phyloP scores from a whole-genome alignment of 768 basidiomycete genomes.

The Phanerochaete carnosa region DNA sequence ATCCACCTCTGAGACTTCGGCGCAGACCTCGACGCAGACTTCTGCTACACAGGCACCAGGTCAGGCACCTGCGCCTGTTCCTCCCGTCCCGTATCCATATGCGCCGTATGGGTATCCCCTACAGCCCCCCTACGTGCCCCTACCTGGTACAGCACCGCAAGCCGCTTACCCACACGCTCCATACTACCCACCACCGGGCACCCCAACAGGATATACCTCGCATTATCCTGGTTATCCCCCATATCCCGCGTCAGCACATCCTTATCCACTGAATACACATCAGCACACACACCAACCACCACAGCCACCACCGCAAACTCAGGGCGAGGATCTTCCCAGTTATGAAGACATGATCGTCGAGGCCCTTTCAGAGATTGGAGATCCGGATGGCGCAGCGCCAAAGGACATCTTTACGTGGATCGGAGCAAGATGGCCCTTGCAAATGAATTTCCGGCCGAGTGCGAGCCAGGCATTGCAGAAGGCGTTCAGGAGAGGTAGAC shows the following conservation, averaged over 20 bases:
- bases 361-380: constrained; percentile 61
- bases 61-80: background rate
- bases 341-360: constrained; percentile 93
- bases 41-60: background rate
- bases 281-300: constrained; percentile 27
- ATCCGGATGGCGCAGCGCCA: constrained; percentile 78
- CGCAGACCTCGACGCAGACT: constrained; percentile 8
- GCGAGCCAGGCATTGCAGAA: constrained; percentile 89
- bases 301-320: constrained; percentile 22
- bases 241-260: constrained; percentile 25
- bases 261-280: constrained; percentile 24
- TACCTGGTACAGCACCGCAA: constrained; percentile 25
- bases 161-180: constrained; percentile 64
- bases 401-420: constrained; percentile 84
- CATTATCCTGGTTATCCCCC: constrained; percentile 31
- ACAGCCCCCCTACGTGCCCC: constrained; percentile 11
- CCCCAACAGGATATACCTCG: constrained; percentile 29
- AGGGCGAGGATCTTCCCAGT: constrained; percentile 64
- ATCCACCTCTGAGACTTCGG: constrained; percentile 6
- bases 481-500: constrained; percentile 75
- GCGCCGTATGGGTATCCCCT: constrained; percentile 51
- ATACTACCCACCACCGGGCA: constrained; percentile 52
- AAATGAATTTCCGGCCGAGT: constrained; percentile 86
- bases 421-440: constrained; percentile 75
- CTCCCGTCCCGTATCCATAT: constrained; percentile 40